Percentiles rank a stretch among this genome's conserved stretches.
Evolutionary conservation across 2,329 filamentous ascomycete genomes (phyloP).

Genomic region (Epicoccum nigrum): DNA sequence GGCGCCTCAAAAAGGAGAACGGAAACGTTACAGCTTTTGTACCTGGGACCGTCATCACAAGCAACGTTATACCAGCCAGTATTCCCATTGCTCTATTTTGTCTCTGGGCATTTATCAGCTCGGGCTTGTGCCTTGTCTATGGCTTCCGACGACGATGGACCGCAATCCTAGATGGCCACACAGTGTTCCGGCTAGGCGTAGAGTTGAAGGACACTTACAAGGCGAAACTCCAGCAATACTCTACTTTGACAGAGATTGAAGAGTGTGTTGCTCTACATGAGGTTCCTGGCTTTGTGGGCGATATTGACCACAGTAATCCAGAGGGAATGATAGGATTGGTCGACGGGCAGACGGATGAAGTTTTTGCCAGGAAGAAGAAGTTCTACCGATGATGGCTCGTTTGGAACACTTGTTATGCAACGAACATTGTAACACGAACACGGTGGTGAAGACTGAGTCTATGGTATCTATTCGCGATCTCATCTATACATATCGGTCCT

Average conservation of each 20-base stretch:
- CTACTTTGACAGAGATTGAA: conserved; percentile 1
- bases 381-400: no score
- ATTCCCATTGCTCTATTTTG: conserved; percentile 4
- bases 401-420: no score
- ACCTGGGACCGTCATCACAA: conserved; percentile 3
- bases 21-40: conserved; percentile 7
- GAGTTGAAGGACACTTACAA: background rate
- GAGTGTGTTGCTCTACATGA: background rate
- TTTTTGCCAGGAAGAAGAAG: no score
- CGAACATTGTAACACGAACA: no score
- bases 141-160: conserved; percentile 15
- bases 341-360: no score
- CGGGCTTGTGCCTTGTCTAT: conserved; percentile 3
- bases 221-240: background rate
- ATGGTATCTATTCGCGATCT: no score
- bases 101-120: conserved; percentile 6
- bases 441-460: no score
- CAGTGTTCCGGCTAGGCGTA: conserved; percentile 9
- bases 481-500: no score
- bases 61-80: conserved; percentile 1
- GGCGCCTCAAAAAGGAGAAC: background rate
- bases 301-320: no score
- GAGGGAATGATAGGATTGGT: no score
- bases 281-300: conserved; percentile 7
- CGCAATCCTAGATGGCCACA: conserved; percentile 14